These are phyloP conservation scores for Fallopia convolvulus DNA, from an alignment of 148 eudicot species.

Conservation along the genomic window DNA sequence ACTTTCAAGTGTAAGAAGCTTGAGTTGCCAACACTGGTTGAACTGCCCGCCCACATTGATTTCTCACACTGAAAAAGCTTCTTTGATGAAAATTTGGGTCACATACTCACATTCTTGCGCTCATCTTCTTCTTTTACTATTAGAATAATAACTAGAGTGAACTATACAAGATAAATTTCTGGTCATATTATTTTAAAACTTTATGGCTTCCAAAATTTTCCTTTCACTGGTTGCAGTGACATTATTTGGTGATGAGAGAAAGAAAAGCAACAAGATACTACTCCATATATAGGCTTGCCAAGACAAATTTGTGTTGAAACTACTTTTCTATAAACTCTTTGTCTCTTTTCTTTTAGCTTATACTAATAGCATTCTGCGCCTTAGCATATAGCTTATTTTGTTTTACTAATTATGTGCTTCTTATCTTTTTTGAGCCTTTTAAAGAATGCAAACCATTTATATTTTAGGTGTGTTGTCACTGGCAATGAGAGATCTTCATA, in stretches of 20 bases:
- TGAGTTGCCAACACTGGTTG: not conserved
- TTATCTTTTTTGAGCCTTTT: not conserved
- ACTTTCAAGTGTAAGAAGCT: not conserved
- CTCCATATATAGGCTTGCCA: no score
- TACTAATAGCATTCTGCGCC: no score
- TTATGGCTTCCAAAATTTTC: not conserved
- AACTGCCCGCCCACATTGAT: no score
- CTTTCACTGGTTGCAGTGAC: not conserved
- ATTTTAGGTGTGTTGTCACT: conserved; percentile 80
- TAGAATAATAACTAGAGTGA: not conserved
- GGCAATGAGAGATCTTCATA: conserved; percentile 69
- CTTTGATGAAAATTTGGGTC: not conserved
- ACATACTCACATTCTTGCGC: not conserved
- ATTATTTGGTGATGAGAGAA: not conserved
- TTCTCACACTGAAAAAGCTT: not conserved
- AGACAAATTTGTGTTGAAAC: no score
- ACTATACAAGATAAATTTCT: not conserved
- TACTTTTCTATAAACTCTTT: no score
- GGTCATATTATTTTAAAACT: not conserved
- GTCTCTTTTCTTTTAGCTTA: no score
- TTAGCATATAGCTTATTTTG: no score
- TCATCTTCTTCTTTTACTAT: not conserved
- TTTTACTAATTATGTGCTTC: not conserved
- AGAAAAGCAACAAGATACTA: not conserved
- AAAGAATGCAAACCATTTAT: not conserved